Evolutionary conservation across 192 early-diverging fungal species (phyloP).

Genomic region (Coemansia sp.): DNA sequence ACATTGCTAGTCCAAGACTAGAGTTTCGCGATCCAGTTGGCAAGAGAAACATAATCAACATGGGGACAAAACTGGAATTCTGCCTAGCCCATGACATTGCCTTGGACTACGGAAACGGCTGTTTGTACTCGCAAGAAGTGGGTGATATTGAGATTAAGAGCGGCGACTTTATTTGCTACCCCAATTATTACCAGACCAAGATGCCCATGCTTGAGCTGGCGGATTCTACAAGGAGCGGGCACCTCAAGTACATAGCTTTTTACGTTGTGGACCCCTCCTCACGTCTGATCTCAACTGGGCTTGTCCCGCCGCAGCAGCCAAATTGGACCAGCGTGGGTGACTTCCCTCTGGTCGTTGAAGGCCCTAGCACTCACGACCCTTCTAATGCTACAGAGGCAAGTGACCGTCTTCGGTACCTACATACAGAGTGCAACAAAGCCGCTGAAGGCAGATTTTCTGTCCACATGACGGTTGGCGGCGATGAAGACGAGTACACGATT

Average conservation of each 20-base stretch:
- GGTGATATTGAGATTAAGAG: constrained; percentile 46
- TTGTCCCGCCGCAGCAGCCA: constrained; percentile 68
- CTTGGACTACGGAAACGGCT: no score
- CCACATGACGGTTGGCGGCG: background rate
- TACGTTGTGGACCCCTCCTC: constrained; percentile 66
- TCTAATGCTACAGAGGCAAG: background rate
- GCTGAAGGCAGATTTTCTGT: background rate
- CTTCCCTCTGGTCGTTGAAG: background rate
- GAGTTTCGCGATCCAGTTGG: constrained; percentile 50
- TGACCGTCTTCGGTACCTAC: background rate
- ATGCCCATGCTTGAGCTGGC: constrained; percentile 59
- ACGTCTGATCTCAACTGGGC: constrained; percentile 54
- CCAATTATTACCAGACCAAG: constrained; percentile 68
- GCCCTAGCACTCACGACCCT: background rate
- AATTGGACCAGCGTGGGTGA: constrained; percentile 25
- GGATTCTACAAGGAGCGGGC: constrained; percentile 59
- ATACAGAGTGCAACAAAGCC: background rate
- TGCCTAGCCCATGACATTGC: background rate
- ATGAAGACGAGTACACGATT: background rate
- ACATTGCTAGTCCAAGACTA: constrained; percentile 61
- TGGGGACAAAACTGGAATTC: background rate
- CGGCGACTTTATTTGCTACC: constrained; percentile 66
- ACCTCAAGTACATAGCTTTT: constrained; percentile 65
- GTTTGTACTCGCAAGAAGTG: constrained; percentile 29
- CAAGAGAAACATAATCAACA: no score